Base-by-base conservation (phyloP, 495 filamentous ascomycete species). In the Parathielavia appendiculata region DNA sequence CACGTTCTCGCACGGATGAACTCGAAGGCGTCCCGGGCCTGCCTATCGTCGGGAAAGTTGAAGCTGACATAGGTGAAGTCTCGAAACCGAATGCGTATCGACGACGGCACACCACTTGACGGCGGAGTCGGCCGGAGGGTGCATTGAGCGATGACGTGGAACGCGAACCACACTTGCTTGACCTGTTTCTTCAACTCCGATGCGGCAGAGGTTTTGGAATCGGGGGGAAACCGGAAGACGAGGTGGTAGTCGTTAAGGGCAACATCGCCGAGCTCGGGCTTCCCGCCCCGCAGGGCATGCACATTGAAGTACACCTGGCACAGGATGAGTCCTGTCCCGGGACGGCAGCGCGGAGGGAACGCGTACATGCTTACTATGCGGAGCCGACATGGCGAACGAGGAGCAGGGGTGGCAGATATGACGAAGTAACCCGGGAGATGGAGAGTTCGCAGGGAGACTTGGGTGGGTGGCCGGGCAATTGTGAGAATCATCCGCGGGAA, bases 51-150 rank as follows among this genome's bases (percentile, higher is more conserved):
- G 32, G 71, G 58, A 69, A 97, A 93, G 76, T 91, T 91, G 75
- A 99, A 91, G 63, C 89, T 90, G 47, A 95, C 82, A 68, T 92
- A 96, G 41, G 79, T 90, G 64, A 97, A 97, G 75, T 99, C 93
- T 51, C 92, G 86, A 70, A 92, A 90, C 43, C 89, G 87, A 36
- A 99, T 71, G 43, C 93, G 86, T 69, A 99, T 89, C 5, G 90
- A 89, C 9, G 93, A 92, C 30, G 81, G 81, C 26, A 87, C 79
- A 56, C 85, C 83, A 55, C 89, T 88, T 10, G 76, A 79, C 12
- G 86, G 82, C 38, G 89, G 86, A 56, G 82, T 82, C 54, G 89
- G 84, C 50, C 87, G 79, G 45, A 90, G 79, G 19, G 80, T 83
- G 66, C 88, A 91, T 61, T 82, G 82, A 11, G 83, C 79, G 66